phyloP scores from a whole-genome alignment of 129 eudicot species.

The Flaveria sonorensis region DNA sequence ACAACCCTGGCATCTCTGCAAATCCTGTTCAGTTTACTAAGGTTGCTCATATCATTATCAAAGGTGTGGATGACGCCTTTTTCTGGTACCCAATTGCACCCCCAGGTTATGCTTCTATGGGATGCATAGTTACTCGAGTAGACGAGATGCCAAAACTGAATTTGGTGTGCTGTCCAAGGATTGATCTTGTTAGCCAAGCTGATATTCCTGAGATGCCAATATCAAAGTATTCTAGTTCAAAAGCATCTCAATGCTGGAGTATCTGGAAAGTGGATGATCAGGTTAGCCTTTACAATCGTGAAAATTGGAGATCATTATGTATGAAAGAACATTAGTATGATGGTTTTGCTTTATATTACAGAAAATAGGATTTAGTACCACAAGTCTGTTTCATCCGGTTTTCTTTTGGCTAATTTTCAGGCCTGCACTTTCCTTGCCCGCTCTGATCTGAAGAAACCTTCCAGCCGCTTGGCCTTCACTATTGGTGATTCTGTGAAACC shows the following conservation, averaged over 20 bases:
- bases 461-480: slow-evolving; percentile 66
- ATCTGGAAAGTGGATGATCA: slow-evolving; percentile 99
- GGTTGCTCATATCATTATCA: slow-evolving; percentile 75
- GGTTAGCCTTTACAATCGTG: slow-evolving; percentile 46
- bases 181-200: slow-evolving; percentile 89
- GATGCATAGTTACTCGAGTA: slow-evolving; percentile 74
- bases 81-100: slow-evolving; percentile 99
- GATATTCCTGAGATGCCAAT: slow-evolving; percentile 79
- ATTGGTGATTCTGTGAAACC: slow-evolving; percentile 86
- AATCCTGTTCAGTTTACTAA: slow-evolving; percentile 85
- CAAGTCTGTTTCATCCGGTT: slow-evolving; percentile 22
- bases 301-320: slow-evolving; percentile 14
- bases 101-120: slow-evolving; percentile 96
- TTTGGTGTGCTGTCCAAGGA: slow-evolving; percentile 78
- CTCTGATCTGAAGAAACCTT: slow-evolving; percentile 86
- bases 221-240: slow-evolving; percentile 62
- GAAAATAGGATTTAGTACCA: slow-evolving; percentile 12
- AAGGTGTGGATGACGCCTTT: slow-evolving; percentile 82
- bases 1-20: slow-evolving; percentile 74
- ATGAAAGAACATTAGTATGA: not conserved
- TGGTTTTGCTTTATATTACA: slow-evolving; percentile 2
- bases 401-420: slow-evolving; percentile 39
- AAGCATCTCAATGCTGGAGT: slow-evolving; percentile 87
- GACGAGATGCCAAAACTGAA: slow-evolving; percentile 74
- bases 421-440: slow-evolving; percentile 96